A percentile compares a stretch with the other conserved stretches of the same genome.
Evolutionary conservation across 2,329 filamentous ascomycete genomes (phyloP).

Genomic region (Alternaria tenuissima): DNA sequence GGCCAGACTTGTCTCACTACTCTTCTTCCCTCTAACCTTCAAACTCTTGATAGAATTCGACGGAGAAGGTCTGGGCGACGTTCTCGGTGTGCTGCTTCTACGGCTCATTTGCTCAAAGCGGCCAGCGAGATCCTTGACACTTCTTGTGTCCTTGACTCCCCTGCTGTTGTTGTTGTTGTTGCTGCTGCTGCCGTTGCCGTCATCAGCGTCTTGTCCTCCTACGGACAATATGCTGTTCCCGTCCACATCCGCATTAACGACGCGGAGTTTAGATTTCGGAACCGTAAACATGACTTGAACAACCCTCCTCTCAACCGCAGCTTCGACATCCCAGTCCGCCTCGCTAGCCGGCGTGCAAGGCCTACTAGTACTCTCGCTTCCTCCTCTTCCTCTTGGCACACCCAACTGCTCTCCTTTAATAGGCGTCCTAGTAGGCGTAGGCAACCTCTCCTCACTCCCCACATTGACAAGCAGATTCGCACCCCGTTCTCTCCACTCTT

Average conservation of each 20-base stretch:
- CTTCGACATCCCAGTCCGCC: constrained; percentile 61
- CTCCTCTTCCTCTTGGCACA: constrained; percentile 2
- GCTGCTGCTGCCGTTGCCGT: background rate
- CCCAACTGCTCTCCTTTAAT: constrained; percentile 37
- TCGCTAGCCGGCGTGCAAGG: constrained; percentile 49
- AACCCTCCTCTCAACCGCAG: constrained; percentile 56
- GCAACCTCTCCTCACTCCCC: constrained; percentile 35
- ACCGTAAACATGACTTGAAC: constrained; percentile 86
- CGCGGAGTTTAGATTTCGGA: constrained; percentile 81
- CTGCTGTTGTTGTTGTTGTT: background rate
- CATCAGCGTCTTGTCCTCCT: background rate
- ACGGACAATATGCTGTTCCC: constrained; percentile 38
- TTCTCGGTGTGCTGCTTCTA: constrained; percentile 1
- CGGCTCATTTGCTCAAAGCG: constrained; percentile 40
- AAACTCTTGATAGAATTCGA: constrained; percentile 34
- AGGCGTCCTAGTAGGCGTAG: constrained; percentile 39
- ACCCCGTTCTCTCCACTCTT: constrained; percentile 42
- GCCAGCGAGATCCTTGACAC: constrained; percentile 43
- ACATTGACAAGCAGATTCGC: constrained; percentile 40
- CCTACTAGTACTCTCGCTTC: background rate
- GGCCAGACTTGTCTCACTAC: constrained; percentile 22
- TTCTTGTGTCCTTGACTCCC: constrained; percentile 23
- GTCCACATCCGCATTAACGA: constrained; percentile 73
- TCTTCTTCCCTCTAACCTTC: constrained; percentile 34
- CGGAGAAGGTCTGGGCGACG: constrained; percentile 28